phyloP scores from a whole-genome alignment of 2,329 filamentous ascomycete genomes.

The Cladosporium sp. region DNA sequence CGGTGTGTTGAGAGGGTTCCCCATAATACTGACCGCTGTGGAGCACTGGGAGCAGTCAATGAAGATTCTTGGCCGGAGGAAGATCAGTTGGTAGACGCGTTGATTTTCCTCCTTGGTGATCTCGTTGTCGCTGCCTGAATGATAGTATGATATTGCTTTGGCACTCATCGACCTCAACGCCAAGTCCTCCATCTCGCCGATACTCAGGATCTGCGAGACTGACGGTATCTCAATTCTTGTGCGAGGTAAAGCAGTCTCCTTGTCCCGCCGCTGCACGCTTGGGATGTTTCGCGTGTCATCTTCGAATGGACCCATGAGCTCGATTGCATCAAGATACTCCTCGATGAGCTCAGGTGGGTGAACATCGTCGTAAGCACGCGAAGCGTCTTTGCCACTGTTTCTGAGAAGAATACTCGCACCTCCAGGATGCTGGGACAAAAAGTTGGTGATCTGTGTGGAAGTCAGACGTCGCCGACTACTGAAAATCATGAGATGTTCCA shows the following conservation, averaged over 20 bases:
- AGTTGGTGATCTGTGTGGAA: constrained; percentile 56
- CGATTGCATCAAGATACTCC: constrained; percentile 70
- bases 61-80: constrained; percentile 83
- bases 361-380: constrained; percentile 91
- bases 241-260: not conserved
- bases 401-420: constrained; percentile 83
- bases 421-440: constrained; percentile 81
- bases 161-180: constrained; percentile 76
- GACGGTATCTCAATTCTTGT: constrained; percentile 41
- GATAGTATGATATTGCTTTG: constrained; percentile 95
- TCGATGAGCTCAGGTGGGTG: constrained; percentile 87
- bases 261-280: not conserved
- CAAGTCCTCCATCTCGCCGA: constrained; percentile 81
- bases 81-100: constrained; percentile 71
- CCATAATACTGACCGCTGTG: constrained; percentile 68
- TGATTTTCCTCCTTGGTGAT: constrained; percentile 76
- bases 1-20: constrained; percentile 56
- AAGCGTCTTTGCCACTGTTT: constrained; percentile 83
- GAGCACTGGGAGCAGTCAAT: constrained; percentile 77
- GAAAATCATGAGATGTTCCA: not conserved
- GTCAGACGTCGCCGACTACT: not conserved
- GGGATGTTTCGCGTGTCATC: constrained; percentile 25
- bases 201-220: constrained; percentile 63
- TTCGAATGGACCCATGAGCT: constrained; percentile 74
- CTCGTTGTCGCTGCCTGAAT: constrained; percentile 79